phyloP scores from a whole-genome alignment of 495 filamentous ascomycete genomes.

The Trichoderma virens region DNA sequence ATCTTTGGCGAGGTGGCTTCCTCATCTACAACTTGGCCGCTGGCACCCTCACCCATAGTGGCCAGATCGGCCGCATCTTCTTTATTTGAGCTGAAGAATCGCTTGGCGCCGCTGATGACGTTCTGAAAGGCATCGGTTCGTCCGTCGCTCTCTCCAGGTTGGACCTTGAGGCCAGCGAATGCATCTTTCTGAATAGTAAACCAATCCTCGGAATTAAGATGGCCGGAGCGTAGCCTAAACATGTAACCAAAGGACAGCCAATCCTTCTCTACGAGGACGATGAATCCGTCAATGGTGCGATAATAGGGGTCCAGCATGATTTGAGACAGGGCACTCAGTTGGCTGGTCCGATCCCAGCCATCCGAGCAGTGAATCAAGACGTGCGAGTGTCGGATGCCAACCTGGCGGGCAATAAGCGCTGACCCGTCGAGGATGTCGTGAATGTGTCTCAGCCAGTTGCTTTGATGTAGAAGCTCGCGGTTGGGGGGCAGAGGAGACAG shows the following conservation, averaged over 20 bases:
- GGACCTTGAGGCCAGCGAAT: constrained; percentile 43
- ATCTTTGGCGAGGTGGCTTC: constrained; percentile 60
- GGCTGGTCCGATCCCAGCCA: constrained; percentile 95
- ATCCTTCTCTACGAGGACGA: constrained; percentile 92
- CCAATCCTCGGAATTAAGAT: constrained; percentile 87
- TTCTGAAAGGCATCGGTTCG: constrained; percentile 76
- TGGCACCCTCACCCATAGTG: constrained; percentile 34
- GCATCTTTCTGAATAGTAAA: constrained; percentile 76
- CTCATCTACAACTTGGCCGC: constrained; percentile 25
- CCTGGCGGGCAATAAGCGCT: constrained; percentile 73
- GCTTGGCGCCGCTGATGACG: constrained; percentile 76
- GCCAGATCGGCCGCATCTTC: constrained; percentile 62
- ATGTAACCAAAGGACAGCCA: constrained; percentile 98
- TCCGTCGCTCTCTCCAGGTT: constrained; percentile 46
- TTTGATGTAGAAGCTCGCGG: constrained; percentile 71
- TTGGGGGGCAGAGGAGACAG: constrained; percentile 77
- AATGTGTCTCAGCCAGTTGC: constrained; percentile 91
- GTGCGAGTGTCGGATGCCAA: constrained; percentile 87
- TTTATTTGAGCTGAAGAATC: constrained; percentile 75
- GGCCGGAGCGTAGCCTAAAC: constrained; percentile 84
- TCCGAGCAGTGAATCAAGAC: constrained; percentile 97
- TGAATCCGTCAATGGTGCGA: constrained; percentile 90
- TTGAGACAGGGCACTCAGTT: constrained; percentile 89
- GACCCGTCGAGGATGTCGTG: constrained; percentile 75
- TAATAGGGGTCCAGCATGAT: constrained; percentile 94